Evolutionary conservation across 768 basidiomycete species (phyloP), one percentile per base, ranked within the genome.

Genomic region (Lactifluus subvellereus): DNA sequence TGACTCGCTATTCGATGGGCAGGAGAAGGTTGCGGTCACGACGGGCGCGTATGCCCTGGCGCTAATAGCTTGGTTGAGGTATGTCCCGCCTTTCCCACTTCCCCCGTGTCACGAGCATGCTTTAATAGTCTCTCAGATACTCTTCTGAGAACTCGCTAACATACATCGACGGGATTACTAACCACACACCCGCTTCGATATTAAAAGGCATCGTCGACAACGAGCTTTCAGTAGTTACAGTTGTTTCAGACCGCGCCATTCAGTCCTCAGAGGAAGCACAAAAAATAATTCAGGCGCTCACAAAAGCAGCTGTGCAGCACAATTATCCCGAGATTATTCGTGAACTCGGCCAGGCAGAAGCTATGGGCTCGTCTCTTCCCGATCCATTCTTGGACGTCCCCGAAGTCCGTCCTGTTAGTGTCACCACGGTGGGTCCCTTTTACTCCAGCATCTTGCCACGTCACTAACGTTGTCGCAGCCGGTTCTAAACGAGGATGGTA

Each of bases 21-120:
- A 69, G 0, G 84, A 85, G 60, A 76, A 74, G 7, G 72, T 83
- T 13, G 64, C 67, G 1, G 86, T 90, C 0, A 82, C 80, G 35
- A 63, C 82, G 1, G 72, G 77, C 51, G 87, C 89, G 9, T 92
- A 88, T 74, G 85, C 88, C 14, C 71, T 83, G 18, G 85, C 90
- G 82, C 77, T 93, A 13, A 74, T 83, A 37, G 77, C 82, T 1
- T 82, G 82, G 72, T 71, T 80, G 47, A 77, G 84, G 83, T 85
- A 63, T 64, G 80, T 69, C 27, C 10, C 11, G 4, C 3, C 40
- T 13, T 20, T 3, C 7, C 30, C 2, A 10, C 47, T 27, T 18
- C 45, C 16, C 10, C 8, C 4, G 18, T 43, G 7, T n/a, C 11
- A 30, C 18, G 3, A 33, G 20, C 13, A 27, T 54, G 22, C 18